Evolutionary conservation across 2,329 filamentous ascomycete species (phyloP).

Genomic region (Sclerotinia spermophila): DNA sequence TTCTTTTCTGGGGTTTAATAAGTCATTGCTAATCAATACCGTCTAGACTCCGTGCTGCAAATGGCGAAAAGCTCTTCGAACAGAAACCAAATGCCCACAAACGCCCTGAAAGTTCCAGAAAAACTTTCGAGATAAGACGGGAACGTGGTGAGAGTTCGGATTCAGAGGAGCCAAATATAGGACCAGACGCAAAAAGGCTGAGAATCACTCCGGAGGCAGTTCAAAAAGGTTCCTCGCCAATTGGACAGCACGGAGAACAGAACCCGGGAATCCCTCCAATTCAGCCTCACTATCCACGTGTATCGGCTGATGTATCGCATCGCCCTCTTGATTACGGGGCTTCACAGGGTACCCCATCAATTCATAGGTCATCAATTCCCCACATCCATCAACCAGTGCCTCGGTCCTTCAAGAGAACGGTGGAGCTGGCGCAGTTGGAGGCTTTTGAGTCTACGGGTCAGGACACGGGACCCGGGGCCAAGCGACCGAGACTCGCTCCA

Average conservation of each 20-base stretch:
- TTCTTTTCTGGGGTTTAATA: fast-evolving
- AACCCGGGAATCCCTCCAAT: background rate
- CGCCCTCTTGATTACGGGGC: fast-evolving
- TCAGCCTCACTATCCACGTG: background rate
- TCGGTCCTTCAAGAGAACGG: background rate
- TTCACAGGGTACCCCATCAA: background rate
- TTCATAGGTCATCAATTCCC: background rate
- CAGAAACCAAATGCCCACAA: background rate
- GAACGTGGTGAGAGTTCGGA: background rate
- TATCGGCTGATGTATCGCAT: background rate
- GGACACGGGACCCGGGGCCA: background rate
- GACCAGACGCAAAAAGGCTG: background rate
- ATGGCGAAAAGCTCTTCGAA: background rate
- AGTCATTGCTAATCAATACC: background rate
- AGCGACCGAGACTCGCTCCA: background rate
- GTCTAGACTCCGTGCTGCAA: background rate
- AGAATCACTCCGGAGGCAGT: background rate
- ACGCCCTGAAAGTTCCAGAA: fast-evolving
- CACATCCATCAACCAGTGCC: background rate
- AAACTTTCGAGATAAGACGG: background rate
- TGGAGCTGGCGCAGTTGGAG: background rate
- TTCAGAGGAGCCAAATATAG: fast-evolving
- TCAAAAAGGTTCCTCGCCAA: fast-evolving
- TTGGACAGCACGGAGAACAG: background rate
- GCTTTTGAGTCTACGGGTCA: fast-evolving